Evolutionary conservation across 208 protist species (phyloP), one percentile per base, ranked within the genome.

Genomic region (Crithidia brevicula): DNA sequence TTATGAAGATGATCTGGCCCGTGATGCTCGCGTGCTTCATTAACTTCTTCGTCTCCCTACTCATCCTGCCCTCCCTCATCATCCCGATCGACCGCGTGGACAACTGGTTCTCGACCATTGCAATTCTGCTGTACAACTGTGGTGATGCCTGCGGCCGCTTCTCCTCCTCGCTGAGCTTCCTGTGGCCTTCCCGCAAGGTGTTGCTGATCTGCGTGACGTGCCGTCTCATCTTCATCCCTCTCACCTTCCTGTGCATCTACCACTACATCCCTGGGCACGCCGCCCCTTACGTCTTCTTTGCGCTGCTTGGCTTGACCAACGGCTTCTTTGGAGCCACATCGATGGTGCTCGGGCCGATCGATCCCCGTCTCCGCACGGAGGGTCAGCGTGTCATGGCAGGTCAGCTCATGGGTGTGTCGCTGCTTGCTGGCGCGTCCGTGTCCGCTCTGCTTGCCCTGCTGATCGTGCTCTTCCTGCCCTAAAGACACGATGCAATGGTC

Each of bases 241-340:
- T 91, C 18, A 86, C 92, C 25, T 84, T 96, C 50, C 71, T 96
- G 23, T 94, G 87, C 82, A 88, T 96, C 66, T 90, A 77, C 69
- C 28, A 63, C 40, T 78, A 91, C 72, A 93, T 96, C 82, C 87
- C 86, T 8, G 80, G 82, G 16, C 79, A 89, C 70, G 42, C 49
- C 11, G 72, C 77, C 11, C 78, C 88, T 27, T 89, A 83, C 67
- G 57, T 96, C 20, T 73, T 94, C 64, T 67, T 87, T 20, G 62
- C 74, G 16, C 42, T 77, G 22, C 54, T 92, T 56, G 83, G 86
- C 15, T 61, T 96, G 36, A 93, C 87, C 1, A 94, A 95, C 53
- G 89, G 89, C 46, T 94, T 91, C 68, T 82, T 88, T 34, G 85
- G 83, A 28, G 78, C 81, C 0, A 65, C 80, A n/a, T 43, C 77